Evolutionary conservation across 2,329 filamentous ascomycete species (phyloP), one percentile per base, ranked within the genome.

Genomic region (Acephala macrosclerotiorum): DNA sequence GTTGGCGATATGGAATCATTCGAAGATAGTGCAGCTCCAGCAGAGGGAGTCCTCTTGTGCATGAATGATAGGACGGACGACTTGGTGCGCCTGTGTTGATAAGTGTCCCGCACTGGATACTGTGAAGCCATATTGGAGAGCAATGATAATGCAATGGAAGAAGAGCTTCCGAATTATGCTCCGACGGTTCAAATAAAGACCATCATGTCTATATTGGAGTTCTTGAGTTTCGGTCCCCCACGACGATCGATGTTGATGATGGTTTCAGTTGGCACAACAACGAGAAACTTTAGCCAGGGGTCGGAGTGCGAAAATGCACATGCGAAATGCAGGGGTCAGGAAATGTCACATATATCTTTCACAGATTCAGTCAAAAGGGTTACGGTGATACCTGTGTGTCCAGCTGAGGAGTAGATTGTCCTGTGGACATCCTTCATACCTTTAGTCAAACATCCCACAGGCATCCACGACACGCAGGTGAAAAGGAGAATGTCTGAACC

Each of bases 1-100:
- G 60, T 57, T 51, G 75, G 70, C 22, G 68, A 68, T 29, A 66
- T 61, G 16, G 68, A 61, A 26, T 67, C 49, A 47, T 64, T 70
- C 25, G 71, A 60, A 29, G 73, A 64, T 12, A 76, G 67, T 42
- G 63, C 45, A 33, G 66, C 68, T 58, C 74, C 75, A 58, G 67
- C 68, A 20, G 76, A 77, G 35, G 72, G 71, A 8, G 67, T 73
- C 55, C 75, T 69, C 67, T 73, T 75, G 68, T 77, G 75, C 47
- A 77, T 75, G 68, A 77, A 77, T 5, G 73, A 71, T 42, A 77
- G 40, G 33, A 76, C 75, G 3, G 75, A 74, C 56, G 76, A 75
- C 70, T 77, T 77, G 25, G 71, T 64, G 58, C 75, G 73, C 61
- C 71, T 75, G 57, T 75, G 73, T 53, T 75, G 69, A 45, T 69